phyloP scores from a whole-genome alignment of 441 rosid species.

The Manihot esculenta region DNA sequence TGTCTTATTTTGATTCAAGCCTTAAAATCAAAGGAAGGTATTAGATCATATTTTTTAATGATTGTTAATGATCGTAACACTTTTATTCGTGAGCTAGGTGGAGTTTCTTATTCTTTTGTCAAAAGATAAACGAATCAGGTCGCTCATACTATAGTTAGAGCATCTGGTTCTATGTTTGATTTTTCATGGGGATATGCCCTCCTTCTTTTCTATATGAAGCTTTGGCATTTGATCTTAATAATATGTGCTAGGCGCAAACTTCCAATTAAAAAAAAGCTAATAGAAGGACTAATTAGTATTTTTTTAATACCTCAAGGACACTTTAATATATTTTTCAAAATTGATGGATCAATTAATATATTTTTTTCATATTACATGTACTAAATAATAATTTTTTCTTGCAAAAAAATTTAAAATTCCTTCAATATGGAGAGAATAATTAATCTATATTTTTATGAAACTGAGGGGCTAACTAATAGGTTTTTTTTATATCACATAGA shows the following conservation, averaged over 20 bases:
- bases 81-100: neutral
- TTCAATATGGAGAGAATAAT: no score
- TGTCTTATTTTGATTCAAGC: neutral
- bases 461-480: no score
- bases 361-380: no score
- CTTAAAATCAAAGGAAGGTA: neutral
- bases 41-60: neutral
- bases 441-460: no score
- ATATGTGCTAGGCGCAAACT: neutral
- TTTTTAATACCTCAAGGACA: no score
- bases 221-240: neutral
- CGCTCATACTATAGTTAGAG: neutral
- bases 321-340: no score
- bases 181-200: neutral
- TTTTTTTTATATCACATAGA: no score
- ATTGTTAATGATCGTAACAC: neutral
- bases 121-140: neutral
- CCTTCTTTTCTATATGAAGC: neutral
- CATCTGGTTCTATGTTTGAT: neutral
- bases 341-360: no score
- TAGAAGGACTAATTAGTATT: no score
- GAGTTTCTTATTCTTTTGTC: neutral
- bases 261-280: no score
- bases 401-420: no score
- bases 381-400: no score